Base-by-base conservation (phyloP, 768 basidiomycete genomes). In the Hygrophoropsis aurantiaca region DNA sequence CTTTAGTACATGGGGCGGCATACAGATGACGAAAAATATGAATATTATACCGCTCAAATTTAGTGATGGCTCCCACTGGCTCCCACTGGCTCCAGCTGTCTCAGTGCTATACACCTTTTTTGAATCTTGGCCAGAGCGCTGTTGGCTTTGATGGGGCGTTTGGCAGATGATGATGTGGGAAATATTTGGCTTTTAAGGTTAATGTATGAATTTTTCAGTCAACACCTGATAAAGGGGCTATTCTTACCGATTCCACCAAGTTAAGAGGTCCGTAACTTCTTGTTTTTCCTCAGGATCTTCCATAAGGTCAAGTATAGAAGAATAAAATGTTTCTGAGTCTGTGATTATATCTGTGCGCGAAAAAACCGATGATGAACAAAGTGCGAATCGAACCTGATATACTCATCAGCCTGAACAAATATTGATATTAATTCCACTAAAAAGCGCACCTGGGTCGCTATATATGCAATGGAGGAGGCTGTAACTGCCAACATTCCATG, bases 311-410 rank as follows among this genome's bases (percentile, higher is more conserved):
- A 57, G 24, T 5, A 61, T 19, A n/a, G 35, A 42, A 35, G 24
- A 46, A 36, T 61, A 61, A 34, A 57, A 61, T 9, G 30, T 27
- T 26, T 55, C 55, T 4, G 52, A 59, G 26, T 61, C 53, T 2
- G 59, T 57, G 2, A 43, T 37, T 10, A 42, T 42, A 36, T 61
- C 58, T 4, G 55, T 47, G 5, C 55, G 41, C 1, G 55, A 55
- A 34, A 61, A 61, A 1, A 54, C 49, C 8, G 34, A 15, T 4
- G 57, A 23, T 4, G 57, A 58, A 9, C 23, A 34, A 11, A 61
- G 45, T 19, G 55, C 49, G 46, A 61, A 61, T 3, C 52, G 48
- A 40, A 51, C 48, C 55, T 59, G 27, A 6, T 13, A 30, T 30
- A 13, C 6, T 13, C 6, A 7, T 30, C 27, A 30, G n/a, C n/a